phyloP scores from a whole-genome alignment of 2,329 filamentous ascomycete species.

The Paraphoma chrysanthemicola region DNA sequence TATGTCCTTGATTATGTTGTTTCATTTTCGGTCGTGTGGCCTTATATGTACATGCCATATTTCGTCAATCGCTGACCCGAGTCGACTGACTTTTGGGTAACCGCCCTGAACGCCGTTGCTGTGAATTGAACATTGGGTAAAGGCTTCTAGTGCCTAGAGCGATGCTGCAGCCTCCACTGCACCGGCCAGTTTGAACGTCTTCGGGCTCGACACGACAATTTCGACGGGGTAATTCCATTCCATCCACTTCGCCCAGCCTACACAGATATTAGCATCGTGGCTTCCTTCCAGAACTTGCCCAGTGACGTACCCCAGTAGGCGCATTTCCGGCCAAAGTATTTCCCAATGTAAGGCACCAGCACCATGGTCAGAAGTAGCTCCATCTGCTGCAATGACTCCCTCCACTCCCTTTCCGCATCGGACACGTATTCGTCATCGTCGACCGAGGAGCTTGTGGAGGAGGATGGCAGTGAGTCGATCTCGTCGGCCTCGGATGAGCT shows the following conservation, averaged over 20 bases:
- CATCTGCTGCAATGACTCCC: slow-evolving; percentile 89
- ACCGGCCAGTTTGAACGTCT: slow-evolving; percentile 55
- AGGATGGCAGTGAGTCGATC: slow-evolving; percentile 59
- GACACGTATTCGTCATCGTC: slow-evolving; percentile 69
- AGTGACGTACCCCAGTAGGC: slow-evolving; percentile 87
- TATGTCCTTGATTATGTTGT: background rate
- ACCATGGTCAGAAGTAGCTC: slow-evolving; percentile 95
- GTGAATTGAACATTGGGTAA: background rate
- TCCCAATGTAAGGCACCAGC: slow-evolving; percentile 89
- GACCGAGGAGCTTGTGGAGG: slow-evolving; percentile 58
- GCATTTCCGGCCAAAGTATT: slow-evolving; percentile 92
- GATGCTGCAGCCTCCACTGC: slow-evolving; percentile 56
- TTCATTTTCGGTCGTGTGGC: background rate
- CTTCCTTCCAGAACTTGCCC: background rate
- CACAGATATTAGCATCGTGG: slow-evolving; percentile 3
- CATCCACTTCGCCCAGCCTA: slow-evolving; percentile 96
- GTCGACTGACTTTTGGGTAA: background rate
- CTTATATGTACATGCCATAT: background rate
- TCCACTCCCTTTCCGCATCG: slow-evolving; percentile 95
- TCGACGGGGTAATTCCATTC: slow-evolving; percentile 90
- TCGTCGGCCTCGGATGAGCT: slow-evolving; percentile 50
- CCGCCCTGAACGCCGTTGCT: slow-evolving; percentile 15
- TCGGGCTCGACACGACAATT: slow-evolving; percentile 61
- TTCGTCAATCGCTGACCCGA: background rate
- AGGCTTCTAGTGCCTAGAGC: slow-evolving; percentile 28